Percentiles rank a stretch among this genome's conserved stretches.
Evolutionary conservation across 2,329 filamentous ascomycete species (phyloP).

Genomic region (Fusarium succisae): DNA sequence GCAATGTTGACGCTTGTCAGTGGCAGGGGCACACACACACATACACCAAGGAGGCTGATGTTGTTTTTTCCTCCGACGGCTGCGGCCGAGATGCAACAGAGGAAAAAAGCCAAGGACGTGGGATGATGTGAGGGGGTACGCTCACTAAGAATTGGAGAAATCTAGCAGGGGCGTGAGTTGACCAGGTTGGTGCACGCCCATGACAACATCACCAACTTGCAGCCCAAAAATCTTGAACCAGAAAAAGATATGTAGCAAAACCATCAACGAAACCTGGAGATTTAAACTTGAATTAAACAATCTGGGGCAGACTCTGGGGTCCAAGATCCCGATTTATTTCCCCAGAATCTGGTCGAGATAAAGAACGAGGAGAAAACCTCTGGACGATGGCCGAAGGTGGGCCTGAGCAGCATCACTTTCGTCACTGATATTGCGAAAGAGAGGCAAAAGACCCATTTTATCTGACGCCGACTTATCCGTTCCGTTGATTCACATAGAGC

Average conservation of each 20-base stretch:
- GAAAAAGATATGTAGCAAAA: background rate
- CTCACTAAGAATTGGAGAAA: slow-evolving; percentile 24
- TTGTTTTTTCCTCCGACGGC: slow-evolving; percentile 23
- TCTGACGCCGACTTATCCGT: slow-evolving; percentile 24
- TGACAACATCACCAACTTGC: slow-evolving; percentile 15
- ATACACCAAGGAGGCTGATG: background rate
- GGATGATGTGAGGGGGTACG: slow-evolving; percentile 15
- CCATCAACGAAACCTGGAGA: slow-evolving; percentile 16
- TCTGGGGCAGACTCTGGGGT: slow-evolving; percentile 33
- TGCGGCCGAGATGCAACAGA: slow-evolving; percentile 31
- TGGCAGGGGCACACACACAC: background rate
- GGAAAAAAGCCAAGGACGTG: background rate
- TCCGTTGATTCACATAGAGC: background rate
- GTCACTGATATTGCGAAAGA: slow-evolving; percentile 12
- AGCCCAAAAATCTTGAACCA: background rate
- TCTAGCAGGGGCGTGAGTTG: slow-evolving; percentile 12
- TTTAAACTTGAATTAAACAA: slow-evolving; percentile 22
- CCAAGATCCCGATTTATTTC: slow-evolving; percentile 28
- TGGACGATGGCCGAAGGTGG: slow-evolving; percentile 35
- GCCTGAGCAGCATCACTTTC: slow-evolving; percentile 18
- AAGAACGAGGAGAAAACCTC: slow-evolving; percentile 12
- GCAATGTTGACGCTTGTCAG: background rate
- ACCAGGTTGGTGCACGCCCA: background rate
- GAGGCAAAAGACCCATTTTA: slow-evolving; percentile 27
- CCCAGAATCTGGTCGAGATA: slow-evolving; percentile 11